Evolutionary conservation across 495 filamentous ascomycete species (phyloP), one percentile per base, ranked within the genome.

Genomic region (Opeltia flavorubescens): DNA sequence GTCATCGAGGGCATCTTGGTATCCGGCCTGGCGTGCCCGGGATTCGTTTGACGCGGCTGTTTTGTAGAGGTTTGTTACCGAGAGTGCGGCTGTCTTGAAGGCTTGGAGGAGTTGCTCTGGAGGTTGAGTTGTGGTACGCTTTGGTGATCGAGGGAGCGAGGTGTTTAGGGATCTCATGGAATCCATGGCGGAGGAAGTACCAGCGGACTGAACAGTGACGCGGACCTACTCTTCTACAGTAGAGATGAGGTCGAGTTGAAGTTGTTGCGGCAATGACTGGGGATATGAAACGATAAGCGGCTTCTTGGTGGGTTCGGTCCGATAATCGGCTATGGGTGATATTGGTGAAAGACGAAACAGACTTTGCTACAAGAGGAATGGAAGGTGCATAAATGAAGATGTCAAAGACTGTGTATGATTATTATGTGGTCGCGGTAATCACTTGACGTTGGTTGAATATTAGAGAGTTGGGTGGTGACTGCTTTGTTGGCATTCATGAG

Each of bases 51-150:
- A 68, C 2, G 81, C 81, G 13, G 89, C 87, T 44, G 80, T 85
- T 62, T 94, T 95, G 66, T 95, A 96, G 25, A 99, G 80, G 52
- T 88, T 89, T 39, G 93, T 96, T 44, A 96, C 89, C 2, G 93
- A 94, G 18, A 95, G 70, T 12, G 93, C 93, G 20, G 93, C 93
- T 30, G 81, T 75, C 60, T 84, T 89, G 73, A 99, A 99, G 44
- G 84, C 78, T 44, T 88, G 81, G 39, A 94, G 74, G 33, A 95
- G 77, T 57, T 91, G 74, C 59, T 88, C 85, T 11, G 82, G 74
- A 21, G 81, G 77, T 47, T 84, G 84, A 26, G 63, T 63, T 20
- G 65, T 60, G 27, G 67, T 66, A 45, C 68, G 69, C 20, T 53
- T 62, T 6, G 63, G 50, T 24, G 59, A 57, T 34, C 63, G 65